A percentile compares a stretch with the other conserved stretches of the same genome.
phyloP scores from a whole-genome alignment of 805 yeast genomes.

The Ogataea angusta region DNA sequence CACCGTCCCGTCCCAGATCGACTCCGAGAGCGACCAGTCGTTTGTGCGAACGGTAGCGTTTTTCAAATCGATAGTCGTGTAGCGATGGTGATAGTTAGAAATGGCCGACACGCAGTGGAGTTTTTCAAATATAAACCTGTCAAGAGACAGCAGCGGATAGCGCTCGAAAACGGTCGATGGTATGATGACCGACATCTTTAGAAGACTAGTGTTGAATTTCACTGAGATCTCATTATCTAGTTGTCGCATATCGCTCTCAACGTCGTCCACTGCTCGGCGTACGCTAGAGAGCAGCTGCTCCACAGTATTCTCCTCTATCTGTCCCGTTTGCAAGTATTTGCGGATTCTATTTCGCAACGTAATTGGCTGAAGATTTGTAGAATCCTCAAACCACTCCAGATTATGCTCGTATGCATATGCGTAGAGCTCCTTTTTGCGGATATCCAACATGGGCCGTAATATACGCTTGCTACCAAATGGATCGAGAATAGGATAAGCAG shows the following conservation, averaged over 20 bases:
- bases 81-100: constrained; percentile 23
- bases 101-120: constrained; percentile 24
- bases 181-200: constrained; percentile 18
- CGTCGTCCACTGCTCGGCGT: constrained; percentile 11
- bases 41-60: constrained; percentile 2
- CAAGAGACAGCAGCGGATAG: constrained; percentile 23
- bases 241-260: constrained; percentile 19
- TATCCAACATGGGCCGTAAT: constrained; percentile 52
- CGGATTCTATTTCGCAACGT: constrained; percentile 61
- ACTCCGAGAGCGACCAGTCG: constrained; percentile 10
- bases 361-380: constrained; percentile 54
- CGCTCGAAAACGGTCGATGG: constrained; percentile 15
- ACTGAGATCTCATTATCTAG: constrained; percentile 9
- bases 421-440: constrained; percentile 43
- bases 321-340: constrained; percentile 19
- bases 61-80: constrained; percentile 23
- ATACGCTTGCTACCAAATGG: constrained; percentile 22
- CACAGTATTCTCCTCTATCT: constrained; percentile 10
- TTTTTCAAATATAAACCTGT: constrained; percentile 27
- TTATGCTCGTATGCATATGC: constrained; percentile 40
- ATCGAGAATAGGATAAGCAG: constrained; percentile 15
- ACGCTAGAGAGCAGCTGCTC: constrained; percentile 13
- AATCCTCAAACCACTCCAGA: constrained; percentile 68
- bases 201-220: background rate
- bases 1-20: background rate